Evolutionary conservation across 2,329 filamentous ascomycete species (phyloP), one percentile per base, ranked within the genome.

Genomic region (Aspergillus sp.): DNA sequence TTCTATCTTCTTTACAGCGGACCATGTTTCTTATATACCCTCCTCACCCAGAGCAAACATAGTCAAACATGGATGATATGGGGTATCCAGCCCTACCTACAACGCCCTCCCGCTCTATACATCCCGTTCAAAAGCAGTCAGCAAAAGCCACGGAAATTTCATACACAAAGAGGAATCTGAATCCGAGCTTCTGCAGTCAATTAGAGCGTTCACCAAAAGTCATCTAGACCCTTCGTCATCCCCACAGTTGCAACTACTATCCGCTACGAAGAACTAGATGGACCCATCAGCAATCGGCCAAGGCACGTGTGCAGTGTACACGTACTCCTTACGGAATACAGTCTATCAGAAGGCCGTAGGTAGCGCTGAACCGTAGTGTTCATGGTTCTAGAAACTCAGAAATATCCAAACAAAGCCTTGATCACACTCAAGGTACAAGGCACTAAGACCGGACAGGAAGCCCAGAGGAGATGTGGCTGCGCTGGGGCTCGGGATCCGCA

Each of bases 391-490:
- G 34, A 28, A 28, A 7, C 25, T 28, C 6, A 28, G 34, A 5
- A 41, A 41, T 38, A 3, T 15, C 34, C 11, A 8, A 41, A 15
- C 13, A 41, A 15, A 5, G 34, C 11, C 34, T 28, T 28, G 13
- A 15, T 13, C 11, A 11, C 34, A 41, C 4, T 41, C 15, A 13
- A 41, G 4, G 7, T 25, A 47, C n/a, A 22, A 25, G 23, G 41
- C 52, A 61, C 69, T 71, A 71, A 54, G 57, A 70, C 68, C 34
- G 66, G 64, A 66, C 59, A 58, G 68, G 70, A 41, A 61, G 70
- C 62, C 54, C 58, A 53, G 34, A 53, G 50, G 64, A 65, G 63
- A 64, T 25, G 22, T 7, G 15, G 34, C 34, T 41, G 13, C 4
- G 15, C 11, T 41, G 45, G 25, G 25, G 19, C 17, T 15, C 22